Percentiles rank a stretch among this genome's conserved stretches.
phyloP scores from a whole-genome alignment of 768 basidiomycete genomes.

The Trametes coccinea region DNA sequence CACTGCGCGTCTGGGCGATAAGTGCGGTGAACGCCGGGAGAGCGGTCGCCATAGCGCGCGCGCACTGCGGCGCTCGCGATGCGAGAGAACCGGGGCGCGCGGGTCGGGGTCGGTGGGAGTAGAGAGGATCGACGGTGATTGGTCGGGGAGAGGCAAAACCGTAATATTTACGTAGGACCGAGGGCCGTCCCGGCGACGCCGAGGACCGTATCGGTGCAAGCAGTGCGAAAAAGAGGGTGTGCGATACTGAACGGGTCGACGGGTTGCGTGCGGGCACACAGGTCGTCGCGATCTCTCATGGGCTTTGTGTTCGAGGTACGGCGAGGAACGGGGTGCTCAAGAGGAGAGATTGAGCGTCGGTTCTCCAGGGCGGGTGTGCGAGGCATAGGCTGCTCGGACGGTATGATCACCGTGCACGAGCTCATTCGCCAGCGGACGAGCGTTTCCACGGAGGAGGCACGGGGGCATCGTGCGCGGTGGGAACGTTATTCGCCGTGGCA shows the following conservation, averaged over 20 bases:
- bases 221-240: background rate
- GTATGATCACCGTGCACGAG: conserved; percentile 19
- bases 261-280: too few species aligned
- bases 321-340: background rate
- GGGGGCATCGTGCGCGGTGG: conserved; percentile 15
- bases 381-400: background rate
- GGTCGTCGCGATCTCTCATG: background rate
- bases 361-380: background rate
- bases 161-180: conserved; percentile 17
- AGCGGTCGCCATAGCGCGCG: background rate
- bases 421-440: conserved; percentile 16
- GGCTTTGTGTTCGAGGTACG: background rate
- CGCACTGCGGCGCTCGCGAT: too few species aligned
- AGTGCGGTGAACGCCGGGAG: background rate
- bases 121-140: conserved; percentile 4
- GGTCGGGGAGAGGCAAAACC: conserved; percentile 17
- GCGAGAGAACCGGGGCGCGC: conserved; percentile 6
- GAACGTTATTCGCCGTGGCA: conserved; percentile 14
- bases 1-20: too few species aligned
- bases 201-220: conserved; percentile 5
- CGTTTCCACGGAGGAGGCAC: conserved; percentile 12
- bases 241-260: background rate
- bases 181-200: conserved; percentile 3
- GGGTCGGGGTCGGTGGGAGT: background rate
- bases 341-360: background rate